These are phyloP conservation scores for Solanum boliviense DNA, from an alignment of 257 asterid genomes.

Conservation along the genomic window DNA sequence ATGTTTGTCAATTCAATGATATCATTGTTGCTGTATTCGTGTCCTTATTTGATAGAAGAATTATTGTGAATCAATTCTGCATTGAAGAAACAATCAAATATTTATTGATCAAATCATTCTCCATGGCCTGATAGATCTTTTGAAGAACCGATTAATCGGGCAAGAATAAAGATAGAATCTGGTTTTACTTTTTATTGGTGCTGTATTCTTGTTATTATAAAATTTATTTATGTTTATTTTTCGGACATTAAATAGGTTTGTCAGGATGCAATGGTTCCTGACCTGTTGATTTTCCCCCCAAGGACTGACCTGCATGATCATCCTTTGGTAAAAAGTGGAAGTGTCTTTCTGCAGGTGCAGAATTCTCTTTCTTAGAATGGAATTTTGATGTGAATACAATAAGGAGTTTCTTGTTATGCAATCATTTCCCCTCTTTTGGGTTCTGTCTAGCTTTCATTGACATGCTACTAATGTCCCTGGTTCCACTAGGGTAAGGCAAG, in stretches of 20 bases:
- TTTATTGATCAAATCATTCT: not conserved
- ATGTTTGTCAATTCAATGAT: not conserved
- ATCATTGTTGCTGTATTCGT: not conserved
- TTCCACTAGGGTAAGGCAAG: conserved; percentile 77
- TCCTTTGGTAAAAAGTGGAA: conserved; percentile 64
- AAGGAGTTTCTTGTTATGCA: not conserved
- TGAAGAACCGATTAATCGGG: not conserved
- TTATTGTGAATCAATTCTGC: not conserved
- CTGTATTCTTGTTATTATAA: not conserved
- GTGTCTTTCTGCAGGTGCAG: conserved; percentile 70
- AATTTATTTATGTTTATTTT: not conserved
- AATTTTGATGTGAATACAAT: not conserved
- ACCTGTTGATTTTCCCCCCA: conserved; percentile 68
- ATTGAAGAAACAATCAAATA: not conserved
- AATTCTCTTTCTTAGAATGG: not conserved
- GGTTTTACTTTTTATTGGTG: not conserved
- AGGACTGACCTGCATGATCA: conserved; percentile 86
- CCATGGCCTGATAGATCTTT: not conserved
- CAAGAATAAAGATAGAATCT: not conserved
- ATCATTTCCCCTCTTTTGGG: not conserved
- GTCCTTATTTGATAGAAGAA: not conserved
- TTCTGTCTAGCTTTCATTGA: not conserved
- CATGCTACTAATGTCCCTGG: not conserved
- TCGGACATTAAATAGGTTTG: conserved; percentile 32
- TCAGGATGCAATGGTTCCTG: conserved; percentile 70